Conservation (phyloP, 352 stramenopile genomes). For the Globisporangium orthogonon region DNA sequence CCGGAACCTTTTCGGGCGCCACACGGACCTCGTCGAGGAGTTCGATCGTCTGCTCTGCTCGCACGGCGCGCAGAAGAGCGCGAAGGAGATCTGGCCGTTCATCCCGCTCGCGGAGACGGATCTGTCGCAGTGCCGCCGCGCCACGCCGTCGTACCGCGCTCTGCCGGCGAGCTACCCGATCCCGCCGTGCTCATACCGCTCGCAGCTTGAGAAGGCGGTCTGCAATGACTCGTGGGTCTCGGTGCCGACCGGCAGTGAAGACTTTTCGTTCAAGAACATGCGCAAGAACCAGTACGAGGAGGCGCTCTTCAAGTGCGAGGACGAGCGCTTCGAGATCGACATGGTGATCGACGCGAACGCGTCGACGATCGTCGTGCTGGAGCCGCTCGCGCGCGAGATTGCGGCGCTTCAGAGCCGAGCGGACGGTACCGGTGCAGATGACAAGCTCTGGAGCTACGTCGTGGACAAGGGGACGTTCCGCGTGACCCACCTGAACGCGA, state of each 20-base stretch:
- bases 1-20: constrained; percentile 83
- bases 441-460: constrained; percentile 84
- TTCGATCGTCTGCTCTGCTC: constrained; percentile 70
- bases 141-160: constrained; percentile 96
- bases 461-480: constrained; percentile 95
- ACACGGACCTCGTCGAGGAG: constrained; percentile 79
- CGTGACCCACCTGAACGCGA: constrained; percentile 96
- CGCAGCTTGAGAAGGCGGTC: constrained; percentile 86
- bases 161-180: constrained; percentile 97
- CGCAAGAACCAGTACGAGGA: constrained; percentile 99
- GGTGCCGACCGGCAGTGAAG: constrained; percentile 97
- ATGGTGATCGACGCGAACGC: constrained; percentile 97
- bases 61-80: constrained; percentile 72
- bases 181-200: constrained; percentile 94
- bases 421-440: constrained; percentile 24
- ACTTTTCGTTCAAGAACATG: constrained; percentile 99
- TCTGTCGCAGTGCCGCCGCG: constrained; percentile 83
- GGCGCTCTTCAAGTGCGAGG: constrained; percentile 98
- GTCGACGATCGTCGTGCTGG: constrained; percentile 92
- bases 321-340: constrained; percentile 94
- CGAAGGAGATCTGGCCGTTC: constrained; percentile 89
- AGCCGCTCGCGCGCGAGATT: constrained; percentile 95
- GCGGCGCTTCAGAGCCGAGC: constrained; percentile 72
- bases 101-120: constrained; percentile 90
- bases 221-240: constrained; percentile 97